phyloP scores from a whole-genome alignment of 345 rosid species.

The Garcia nutans region DNA sequence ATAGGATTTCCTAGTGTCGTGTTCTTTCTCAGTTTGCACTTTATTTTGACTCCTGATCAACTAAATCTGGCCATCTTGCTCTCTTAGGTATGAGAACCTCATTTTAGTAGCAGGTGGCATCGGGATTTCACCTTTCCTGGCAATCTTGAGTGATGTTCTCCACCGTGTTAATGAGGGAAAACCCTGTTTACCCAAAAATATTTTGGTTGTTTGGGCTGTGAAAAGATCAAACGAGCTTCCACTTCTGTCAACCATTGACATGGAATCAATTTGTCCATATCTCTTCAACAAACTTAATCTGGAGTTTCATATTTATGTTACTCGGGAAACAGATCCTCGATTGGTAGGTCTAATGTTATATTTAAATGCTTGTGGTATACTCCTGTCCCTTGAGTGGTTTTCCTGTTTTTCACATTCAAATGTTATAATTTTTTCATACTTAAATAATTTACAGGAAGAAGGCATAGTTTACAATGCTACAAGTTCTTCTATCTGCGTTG shows the following conservation, averaged over 20 bases:
- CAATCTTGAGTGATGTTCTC: conserved; percentile 73
- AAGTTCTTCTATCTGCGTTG: conserved; percentile 34
- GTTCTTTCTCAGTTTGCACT: not conserved
- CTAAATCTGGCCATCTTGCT: conserved; percentile 8
- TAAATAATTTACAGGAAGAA: conserved; percentile 64
- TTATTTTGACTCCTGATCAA: not conserved
- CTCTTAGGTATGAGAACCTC: conserved; percentile 71
- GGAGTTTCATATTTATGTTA: conserved; percentile 57
- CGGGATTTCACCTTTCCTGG: conserved; percentile 87
- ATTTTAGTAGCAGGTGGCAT: conserved; percentile 91
- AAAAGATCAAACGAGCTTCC: conserved; percentile 74
- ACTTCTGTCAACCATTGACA: conserved; percentile 57
- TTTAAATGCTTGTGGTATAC: not conserved
- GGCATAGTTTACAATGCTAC: conserved; percentile 36
- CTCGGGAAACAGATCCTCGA: conserved; percentile 67
- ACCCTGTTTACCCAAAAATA: conserved; percentile 62
- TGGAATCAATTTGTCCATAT: conserved; percentile 60
- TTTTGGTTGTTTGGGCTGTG: conserved; percentile 79
- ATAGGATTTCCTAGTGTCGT: not conserved
- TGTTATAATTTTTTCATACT: not conserved
- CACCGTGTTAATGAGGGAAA: conserved; percentile 63
- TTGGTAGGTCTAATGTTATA: conserved; percentile 45
- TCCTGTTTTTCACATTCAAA: not conserved
- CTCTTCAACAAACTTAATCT: conserved; percentile 52
- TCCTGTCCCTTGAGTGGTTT: conserved; percentile 3